phyloP scores from a whole-genome alignment of 371 early-diverging fungal genomes.

The Mortierella sp. region DNA sequence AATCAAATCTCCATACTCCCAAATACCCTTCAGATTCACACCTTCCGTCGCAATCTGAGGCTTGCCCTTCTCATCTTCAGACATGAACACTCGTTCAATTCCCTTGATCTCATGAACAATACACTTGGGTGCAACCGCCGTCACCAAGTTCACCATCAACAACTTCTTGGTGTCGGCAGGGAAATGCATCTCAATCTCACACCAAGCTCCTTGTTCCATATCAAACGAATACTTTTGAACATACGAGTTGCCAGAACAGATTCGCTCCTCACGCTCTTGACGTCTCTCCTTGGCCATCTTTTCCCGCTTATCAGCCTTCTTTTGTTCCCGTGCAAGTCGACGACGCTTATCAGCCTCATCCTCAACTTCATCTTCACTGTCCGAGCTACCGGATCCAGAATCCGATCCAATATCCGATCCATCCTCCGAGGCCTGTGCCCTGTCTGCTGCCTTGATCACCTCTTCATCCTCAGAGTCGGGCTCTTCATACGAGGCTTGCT shows the following conservation, averaged over 20 bases:
- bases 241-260: conserved; percentile 59
- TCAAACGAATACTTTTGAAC: conserved; percentile 80
- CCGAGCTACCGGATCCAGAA: conserved; percentile 51
- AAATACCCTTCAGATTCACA: conserved; percentile 92
- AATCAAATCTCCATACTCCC: conserved; percentile 80
- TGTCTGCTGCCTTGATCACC: conserved; percentile 58
- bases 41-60: conserved; percentile 87
- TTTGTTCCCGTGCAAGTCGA: conserved; percentile 43
- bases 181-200: conserved; percentile 85
- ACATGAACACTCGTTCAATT: conserved; percentile 67
- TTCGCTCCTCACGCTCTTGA: conserved; percentile 63
- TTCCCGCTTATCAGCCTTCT: conserved; percentile 54
- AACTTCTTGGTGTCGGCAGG: conserved; percentile 91
- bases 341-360: conserved; percentile 61
- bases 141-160: conserved; percentile 88
- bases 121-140: conserved; percentile 61
- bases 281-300: conserved; percentile 56
- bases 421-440: conserved; percentile 55
- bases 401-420: conserved; percentile 66
- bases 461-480: conserved; percentile 82
- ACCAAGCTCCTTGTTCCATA: conserved; percentile 73
- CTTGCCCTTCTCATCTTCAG: conserved; percentile 44
- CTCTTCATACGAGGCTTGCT: conserved; percentile 80
- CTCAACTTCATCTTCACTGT: conserved; percentile 62
- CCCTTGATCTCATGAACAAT: conserved; percentile 90